Conservation (phyloP, 257 asterid species). For the Avicennia marina region DNA sequence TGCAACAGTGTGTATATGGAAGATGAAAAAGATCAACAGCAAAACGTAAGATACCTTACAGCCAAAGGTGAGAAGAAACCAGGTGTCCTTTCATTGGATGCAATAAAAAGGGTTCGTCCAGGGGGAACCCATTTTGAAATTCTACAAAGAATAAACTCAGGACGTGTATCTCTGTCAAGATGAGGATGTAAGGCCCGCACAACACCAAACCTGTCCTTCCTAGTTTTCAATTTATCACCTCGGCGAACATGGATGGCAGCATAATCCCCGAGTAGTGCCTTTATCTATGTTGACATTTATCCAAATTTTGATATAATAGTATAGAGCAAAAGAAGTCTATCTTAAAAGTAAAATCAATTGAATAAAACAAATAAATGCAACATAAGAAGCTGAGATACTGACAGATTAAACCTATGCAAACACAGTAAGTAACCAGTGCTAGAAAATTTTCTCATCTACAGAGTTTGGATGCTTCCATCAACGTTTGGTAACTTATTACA, state of each 20-base stretch:
- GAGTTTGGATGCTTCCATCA: too few relatives aligned
- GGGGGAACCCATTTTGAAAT: constrained; percentile 83
- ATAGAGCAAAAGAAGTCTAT: not conserved
- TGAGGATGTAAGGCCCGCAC: constrained; percentile 82
- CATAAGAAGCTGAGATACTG: not conserved
- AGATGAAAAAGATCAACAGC: not conserved
- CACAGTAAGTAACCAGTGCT: not conserved
- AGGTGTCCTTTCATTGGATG: constrained; percentile 81
- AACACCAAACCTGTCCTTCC: constrained; percentile 86
- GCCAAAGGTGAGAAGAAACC: constrained; percentile 83
- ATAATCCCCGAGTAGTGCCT: constrained; percentile 75
- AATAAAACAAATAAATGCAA: constrained; percentile 6
- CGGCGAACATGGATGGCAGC: constrained; percentile 97
- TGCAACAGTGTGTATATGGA: not conserved
- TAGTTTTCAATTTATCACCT: constrained; percentile 82
- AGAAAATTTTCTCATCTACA: too few relatives aligned
- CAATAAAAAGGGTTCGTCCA: constrained; percentile 82
- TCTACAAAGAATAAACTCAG: constrained; percentile 85
- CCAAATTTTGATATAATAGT: not conserved
- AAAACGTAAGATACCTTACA: constrained; percentile 49
- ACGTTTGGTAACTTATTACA: too few relatives aligned
- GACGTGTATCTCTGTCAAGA: constrained; percentile 87
- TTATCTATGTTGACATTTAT: constrained; percentile 46
- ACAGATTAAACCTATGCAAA: not conserved
- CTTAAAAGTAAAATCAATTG: not conserved